These are phyloP conservation scores for Fagus crenata DNA, from an alignment of 306 rosid species.

Conservation along the genomic window DNA sequence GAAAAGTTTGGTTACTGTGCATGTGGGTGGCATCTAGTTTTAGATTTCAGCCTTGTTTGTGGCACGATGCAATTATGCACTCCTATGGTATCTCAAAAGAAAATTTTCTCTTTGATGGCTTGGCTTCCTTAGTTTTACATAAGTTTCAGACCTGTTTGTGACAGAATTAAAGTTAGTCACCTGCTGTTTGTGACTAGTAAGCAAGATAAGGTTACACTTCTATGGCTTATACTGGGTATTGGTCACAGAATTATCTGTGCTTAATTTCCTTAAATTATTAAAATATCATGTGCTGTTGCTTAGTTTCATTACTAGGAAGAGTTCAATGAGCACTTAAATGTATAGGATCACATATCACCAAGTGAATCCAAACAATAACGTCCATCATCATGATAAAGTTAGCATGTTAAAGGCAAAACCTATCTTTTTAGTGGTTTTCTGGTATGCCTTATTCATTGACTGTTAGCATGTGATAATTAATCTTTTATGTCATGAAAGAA, in stretches of 20 bases:
- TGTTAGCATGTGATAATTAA: too few species aligned
- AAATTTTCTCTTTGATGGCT: not conserved
- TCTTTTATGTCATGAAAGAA: too few species aligned
- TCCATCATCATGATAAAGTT: too few species aligned
- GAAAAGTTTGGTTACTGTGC: not conserved
- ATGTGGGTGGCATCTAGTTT: not conserved
- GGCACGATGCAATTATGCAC: too few species aligned
- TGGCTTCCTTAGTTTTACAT: not conserved
- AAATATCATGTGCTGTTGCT: not conserved
- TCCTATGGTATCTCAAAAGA: too few species aligned
- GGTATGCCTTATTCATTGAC: too few species aligned
- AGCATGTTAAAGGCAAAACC: too few species aligned
- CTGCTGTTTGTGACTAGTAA: not conserved
- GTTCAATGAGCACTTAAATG: constrained; percentile 5
- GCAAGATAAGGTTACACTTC: not conserved
- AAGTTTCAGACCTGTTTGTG: not conserved
- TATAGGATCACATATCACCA: constrained; percentile 10
- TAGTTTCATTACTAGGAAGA: constrained; percentile 12
- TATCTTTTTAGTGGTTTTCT: too few species aligned
- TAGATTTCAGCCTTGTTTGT: too few species aligned
- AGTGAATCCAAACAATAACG: not conserved
- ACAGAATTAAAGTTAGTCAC: too few species aligned
- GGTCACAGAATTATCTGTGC: not conserved
- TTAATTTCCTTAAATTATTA: not conserved
- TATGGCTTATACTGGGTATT: not conserved